phyloP scores from a whole-genome alignment of 2,329 filamentous ascomycete species.

The Elsinoe perseae region DNA sequence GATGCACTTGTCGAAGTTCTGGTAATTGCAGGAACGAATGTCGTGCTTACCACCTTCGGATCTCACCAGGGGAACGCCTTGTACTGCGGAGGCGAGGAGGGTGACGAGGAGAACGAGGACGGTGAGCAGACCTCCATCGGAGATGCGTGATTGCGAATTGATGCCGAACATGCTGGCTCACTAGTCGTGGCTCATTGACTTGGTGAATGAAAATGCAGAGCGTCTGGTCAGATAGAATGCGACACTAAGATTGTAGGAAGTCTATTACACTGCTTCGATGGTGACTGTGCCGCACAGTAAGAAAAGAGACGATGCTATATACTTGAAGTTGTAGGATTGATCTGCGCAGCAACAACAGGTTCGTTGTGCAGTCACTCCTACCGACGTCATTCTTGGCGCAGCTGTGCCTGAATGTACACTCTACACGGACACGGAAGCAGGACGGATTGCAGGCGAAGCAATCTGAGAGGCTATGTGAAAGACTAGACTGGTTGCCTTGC shows the following conservation, averaged over 20 bases:
- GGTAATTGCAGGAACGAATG: background rate
- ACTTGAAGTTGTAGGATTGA: background rate
- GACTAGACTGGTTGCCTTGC: background rate
- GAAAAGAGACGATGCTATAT: background rate
- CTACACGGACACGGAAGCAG: background rate
- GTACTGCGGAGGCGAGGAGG: background rate
- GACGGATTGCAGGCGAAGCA: background rate
- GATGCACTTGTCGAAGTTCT: background rate
- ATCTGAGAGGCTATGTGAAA: background rate
- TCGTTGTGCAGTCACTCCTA: background rate
- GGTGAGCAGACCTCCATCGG: background rate
- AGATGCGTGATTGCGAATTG: background rate
- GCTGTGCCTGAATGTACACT: background rate
- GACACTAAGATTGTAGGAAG: too few relatives aligned
- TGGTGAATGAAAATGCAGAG: too few relatives aligned
- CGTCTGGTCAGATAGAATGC: too few relatives aligned
- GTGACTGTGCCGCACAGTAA: too few relatives aligned
- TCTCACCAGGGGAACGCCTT: background rate
- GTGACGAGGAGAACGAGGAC: background rate
- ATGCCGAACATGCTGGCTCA: background rate
- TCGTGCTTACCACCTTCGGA: background rate
- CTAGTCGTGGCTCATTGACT: background rate
- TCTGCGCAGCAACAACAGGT: background rate
- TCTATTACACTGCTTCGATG: too few relatives aligned
- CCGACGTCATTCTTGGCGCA: conserved; percentile 10